Base-by-base conservation (phyloP, 345 rosid species). In the Carallia brachiata region DNA sequence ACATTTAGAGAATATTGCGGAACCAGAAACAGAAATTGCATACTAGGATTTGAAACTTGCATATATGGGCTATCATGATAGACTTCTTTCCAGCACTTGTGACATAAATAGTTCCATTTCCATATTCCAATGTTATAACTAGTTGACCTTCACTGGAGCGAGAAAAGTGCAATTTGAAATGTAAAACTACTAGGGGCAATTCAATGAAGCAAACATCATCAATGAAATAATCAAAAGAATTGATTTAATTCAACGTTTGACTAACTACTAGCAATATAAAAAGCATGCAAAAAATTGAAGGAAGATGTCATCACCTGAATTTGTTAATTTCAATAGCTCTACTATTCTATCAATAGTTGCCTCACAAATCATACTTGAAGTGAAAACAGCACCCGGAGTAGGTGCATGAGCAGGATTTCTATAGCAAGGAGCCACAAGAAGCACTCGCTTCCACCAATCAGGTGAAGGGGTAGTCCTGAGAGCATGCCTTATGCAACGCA, bases 381-480 rank as follows among this genome's bases (percentile, higher is more conserved):
- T 88, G 77, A 95, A 86, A 66, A 92, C 99, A 78, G 93, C 98
- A 85, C 98, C 99, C 58, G 97, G 97, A 68, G 88, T 95, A 70
- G 89, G 92, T 28, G 75, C 81, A 78, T 87, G 97, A 66, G 86
- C 58, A 66, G 89, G 63, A 84, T 81, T 80, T 76, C 96, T 87
- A 76, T 95, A 88, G 77, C 83, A 79, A 56, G 98, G 92, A 69
- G 96, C 97, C 76, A 89, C 87, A 73, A 95, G 90, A 76, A 95
- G 98, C 63, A 95, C 98, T 73, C 96, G 96, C 74, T 92, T 95
- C 99, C 99, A 95, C 97, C 96, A 92, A 53, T 92, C 99, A 62
- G 99, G 98, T 4, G 98, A 95, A n/a, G 99, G 99, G 66, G 99
- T 87, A 73, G 97, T 80, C 61, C 94, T 89, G 80, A 95, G 86